phyloP scores from a whole-genome alignment of 371 early-diverging fungal genomes.

The Homolaphlyctis polyrhiza region DNA sequence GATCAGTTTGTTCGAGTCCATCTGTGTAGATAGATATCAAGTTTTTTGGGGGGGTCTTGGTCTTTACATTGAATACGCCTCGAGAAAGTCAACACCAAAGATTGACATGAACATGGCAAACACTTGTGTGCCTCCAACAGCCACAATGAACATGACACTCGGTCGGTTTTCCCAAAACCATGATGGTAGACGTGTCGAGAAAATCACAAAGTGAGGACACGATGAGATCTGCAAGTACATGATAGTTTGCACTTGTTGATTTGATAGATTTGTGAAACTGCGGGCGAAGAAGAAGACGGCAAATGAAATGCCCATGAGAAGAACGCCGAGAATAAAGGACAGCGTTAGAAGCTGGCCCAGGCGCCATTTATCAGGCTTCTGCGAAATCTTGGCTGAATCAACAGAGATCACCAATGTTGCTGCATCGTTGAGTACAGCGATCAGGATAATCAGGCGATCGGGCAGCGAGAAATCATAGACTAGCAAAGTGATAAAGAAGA shows the following conservation, averaged over 20 bases:
- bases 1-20: no score
- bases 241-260: constrained; percentile 40
- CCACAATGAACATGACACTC: constrained; percentile 66
- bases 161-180: constrained; percentile 86
- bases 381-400: constrained; percentile 85
- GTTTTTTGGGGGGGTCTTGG: background rate
- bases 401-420: constrained; percentile 90
- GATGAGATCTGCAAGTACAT: constrained; percentile 89
- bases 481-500: constrained; percentile 86
- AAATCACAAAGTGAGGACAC: constrained; percentile 93
- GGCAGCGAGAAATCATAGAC: constrained; percentile 79
- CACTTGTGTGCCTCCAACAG: constrained; percentile 83
- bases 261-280: constrained; percentile 42
- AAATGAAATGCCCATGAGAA: constrained; percentile 69
- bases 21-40: no score
- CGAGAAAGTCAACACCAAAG: constrained; percentile 50
- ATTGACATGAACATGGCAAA: constrained; percentile 84
- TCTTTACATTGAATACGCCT: constrained; percentile 25
- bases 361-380: constrained; percentile 85
- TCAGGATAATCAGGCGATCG: constrained; percentile 62
- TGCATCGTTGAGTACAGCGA: constrained; percentile 77
- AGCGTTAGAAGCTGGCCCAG: constrained; percentile 81
- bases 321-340: constrained; percentile 67
- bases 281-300: constrained; percentile 71
- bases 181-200: constrained; percentile 89